phyloP scores from a whole-genome alignment of 306 rosid species.

The Cucumis melo region DNA sequence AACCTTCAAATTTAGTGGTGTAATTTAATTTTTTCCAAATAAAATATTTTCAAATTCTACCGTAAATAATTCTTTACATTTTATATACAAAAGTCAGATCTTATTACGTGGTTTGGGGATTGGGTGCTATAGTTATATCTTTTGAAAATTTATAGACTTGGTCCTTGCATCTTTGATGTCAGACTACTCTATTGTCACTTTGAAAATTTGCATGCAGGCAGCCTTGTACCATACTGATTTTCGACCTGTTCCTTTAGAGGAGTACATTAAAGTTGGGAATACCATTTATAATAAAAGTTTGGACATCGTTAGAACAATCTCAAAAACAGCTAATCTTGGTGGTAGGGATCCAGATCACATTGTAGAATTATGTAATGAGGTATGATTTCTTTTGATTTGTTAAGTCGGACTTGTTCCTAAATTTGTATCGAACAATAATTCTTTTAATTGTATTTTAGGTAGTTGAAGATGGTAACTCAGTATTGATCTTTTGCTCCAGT shows the following conservation, averaged over 20 bases:
- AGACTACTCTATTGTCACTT: background rate
- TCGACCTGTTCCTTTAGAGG: conserved; percentile 96
- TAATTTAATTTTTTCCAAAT: background rate
- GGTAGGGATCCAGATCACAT: conserved; percentile 98
- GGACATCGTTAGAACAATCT: conserved; percentile 67
- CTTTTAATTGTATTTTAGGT: conserved; percentile 39
- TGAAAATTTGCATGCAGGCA: conserved; percentile 46
- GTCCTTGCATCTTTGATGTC: background rate
- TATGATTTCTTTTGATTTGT: conserved; percentile 13
- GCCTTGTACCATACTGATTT: conserved; percentile 90
- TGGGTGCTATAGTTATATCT: background rate
- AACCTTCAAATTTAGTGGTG: background rate
- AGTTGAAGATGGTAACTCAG: conserved; percentile 93
- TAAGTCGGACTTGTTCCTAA: background rate
- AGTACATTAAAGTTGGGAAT: conserved; percentile 80
- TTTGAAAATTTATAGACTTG: background rate
- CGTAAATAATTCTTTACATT: background rate
- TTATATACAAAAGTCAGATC: background rate
- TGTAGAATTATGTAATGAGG: conserved; percentile 95
- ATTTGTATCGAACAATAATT: background rate
- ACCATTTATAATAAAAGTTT: conserved; percentile 61
- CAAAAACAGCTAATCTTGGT: conserved; percentile 60
- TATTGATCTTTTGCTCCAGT: conserved; percentile 90
- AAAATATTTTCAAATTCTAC: background rate
- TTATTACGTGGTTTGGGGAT: background rate